Base-by-base conservation (phyloP, 495 filamentous ascomycete genomes). In the Bathelium albidoporum region DNA sequence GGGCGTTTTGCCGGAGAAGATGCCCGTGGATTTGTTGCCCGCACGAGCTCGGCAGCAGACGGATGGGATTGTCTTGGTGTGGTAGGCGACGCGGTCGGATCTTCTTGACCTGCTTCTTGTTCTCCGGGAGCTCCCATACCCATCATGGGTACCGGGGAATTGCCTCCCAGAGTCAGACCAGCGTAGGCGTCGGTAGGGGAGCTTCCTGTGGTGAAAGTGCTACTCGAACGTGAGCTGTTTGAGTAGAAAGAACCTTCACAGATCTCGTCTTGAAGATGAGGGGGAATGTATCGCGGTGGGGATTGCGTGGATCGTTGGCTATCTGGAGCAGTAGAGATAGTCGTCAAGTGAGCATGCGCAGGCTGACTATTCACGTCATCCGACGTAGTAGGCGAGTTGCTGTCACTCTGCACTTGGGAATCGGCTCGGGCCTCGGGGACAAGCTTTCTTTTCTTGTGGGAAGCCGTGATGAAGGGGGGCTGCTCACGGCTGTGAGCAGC, bases 371-470 rank as follows among this genome's bases (percentile, higher is more conserved):
- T 59, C 65, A 74, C 53, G 29, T 58, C 53, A 52, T 58, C 60
- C 20, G 29, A 53, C 45, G 24, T 39, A 26, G 60, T 45, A 16
- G 39, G 32, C 34, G 63, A 59, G 34, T 31, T 32, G 12, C 28
- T 80, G 78, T 73, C 82, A 64, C 16, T 26, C 22, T 55, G 49
- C 20, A 26, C 24, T 9, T 55, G 22, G 4, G 24, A 9, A 28
- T 55, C 49, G 49, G 24, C 12, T 55, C 49, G 22, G 26, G 20
- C 0, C 29, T 55, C 49, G 5, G 68, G 82, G 70, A 82, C 85
- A 76, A 91, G 82, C 82, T 88, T 91, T 75, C 90, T 83, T 85
- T 90, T 91, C 87, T 95, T 95, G 81, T 81, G 82, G 78, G 87
- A 89, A 85, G 89, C 89, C 89, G 88, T 91, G 73, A 82, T 91